Evolutionary conservation across 1,284 basidiomycete species (phyloP), one percentile per base, ranked within the genome.

Genomic region (Fomitopsis schrenkii): DNA sequence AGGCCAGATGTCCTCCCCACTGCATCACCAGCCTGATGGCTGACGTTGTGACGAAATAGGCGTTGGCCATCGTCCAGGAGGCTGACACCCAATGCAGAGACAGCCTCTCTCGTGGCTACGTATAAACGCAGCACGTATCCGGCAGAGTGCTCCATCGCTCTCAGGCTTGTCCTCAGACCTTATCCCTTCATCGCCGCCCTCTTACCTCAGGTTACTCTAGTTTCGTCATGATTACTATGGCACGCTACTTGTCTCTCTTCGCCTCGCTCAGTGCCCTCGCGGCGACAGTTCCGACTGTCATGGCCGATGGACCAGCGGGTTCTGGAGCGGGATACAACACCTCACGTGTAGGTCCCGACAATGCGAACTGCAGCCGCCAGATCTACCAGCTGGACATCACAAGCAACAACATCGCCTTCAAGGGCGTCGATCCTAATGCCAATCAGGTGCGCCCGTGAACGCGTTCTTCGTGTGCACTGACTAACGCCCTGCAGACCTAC

Each of bases 341-440:
- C 8, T 59, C 59, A n/a, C 65, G 63, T 42, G 15, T 67, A n/a
- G 66, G 66, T 2, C 66, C 66, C 7, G 42, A 62, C n/a, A 67
- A 65, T 48, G 64, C 66, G 5, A 62, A 63, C 38, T 67, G 66
- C 48, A 54, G 36, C 3, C 61, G 62, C 12, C 59, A 65, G 56
- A 58, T 38, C 3, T 67, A 67, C 53, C 33, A 62, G 45, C 38
- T 67, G 2, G 48, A 57, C 41, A 40, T 65, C 44, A 59, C 64
- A 6, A 66, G 65, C 57, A 58, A 60, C 63, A 66, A 66, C 59
- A 35, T 61, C n/a, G 58, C 59, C 38, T 67, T 67, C 58, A 10
- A 63, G 54, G 59, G 62, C 41, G 62, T 67, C 41, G 41, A 62
- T 45, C 40, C 57, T 41, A 59, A 57, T 35, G 60, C 58, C 12